A percentile compares a stretch with the other conserved stretches of the same genome.
phyloP scores from a whole-genome alignment of 2,329 filamentous ascomycete genomes.

The Phyllosticta citriasiana region DNA sequence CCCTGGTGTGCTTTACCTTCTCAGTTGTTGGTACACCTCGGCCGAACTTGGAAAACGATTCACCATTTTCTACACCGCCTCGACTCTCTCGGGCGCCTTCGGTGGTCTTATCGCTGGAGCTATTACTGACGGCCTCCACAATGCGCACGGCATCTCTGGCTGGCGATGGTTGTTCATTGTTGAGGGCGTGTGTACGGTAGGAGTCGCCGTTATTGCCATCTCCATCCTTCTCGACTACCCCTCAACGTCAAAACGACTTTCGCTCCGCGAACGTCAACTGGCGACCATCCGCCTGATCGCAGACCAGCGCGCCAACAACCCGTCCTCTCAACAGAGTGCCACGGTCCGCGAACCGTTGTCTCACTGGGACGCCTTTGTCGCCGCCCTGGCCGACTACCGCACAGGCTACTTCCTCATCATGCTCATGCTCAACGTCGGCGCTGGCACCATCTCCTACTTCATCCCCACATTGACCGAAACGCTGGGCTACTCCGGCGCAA shows the following conservation, averaged over 20 bases:
- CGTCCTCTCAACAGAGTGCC: not conserved
- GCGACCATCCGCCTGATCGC: slow-evolving; percentile 7
- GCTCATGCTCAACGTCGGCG: slow-evolving; percentile 10
- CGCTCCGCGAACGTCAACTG: slow-evolving; percentile 34
- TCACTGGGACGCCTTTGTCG: slow-evolving; percentile 6
- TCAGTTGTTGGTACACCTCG: slow-evolving; percentile 11
- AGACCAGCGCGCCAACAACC: not conserved
- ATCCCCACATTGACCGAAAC: slow-evolving; percentile 55
- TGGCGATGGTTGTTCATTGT: slow-evolving; percentile 29
- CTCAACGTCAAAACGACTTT: slow-evolving; percentile 47
- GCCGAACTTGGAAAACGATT: slow-evolving; percentile 40
- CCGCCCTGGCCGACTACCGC: slow-evolving; percentile 9
- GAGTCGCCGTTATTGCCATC: slow-evolving; percentile 18
- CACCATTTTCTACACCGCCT: slow-evolving; percentile 51
- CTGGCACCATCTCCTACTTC: slow-evolving; percentile 19
- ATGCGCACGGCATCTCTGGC: slow-evolving; percentile 29
- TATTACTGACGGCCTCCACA: slow-evolving; percentile 47
- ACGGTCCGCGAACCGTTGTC: not conserved
- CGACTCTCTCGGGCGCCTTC: slow-evolving; percentile 49
- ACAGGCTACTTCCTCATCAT: slow-evolving; percentile 10
- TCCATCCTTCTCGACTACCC: slow-evolving; percentile 53
- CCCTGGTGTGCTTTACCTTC: slow-evolving; percentile 10
- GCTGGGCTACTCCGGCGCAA: slow-evolving; percentile 48
- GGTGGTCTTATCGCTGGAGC: slow-evolving; percentile 47
- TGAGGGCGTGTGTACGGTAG: slow-evolving; percentile 13